These are phyloP conservation scores for Musa acuminata DNA, from an alignment of 176 grass and related monocot species.

Conservation along the genomic window DNA sequence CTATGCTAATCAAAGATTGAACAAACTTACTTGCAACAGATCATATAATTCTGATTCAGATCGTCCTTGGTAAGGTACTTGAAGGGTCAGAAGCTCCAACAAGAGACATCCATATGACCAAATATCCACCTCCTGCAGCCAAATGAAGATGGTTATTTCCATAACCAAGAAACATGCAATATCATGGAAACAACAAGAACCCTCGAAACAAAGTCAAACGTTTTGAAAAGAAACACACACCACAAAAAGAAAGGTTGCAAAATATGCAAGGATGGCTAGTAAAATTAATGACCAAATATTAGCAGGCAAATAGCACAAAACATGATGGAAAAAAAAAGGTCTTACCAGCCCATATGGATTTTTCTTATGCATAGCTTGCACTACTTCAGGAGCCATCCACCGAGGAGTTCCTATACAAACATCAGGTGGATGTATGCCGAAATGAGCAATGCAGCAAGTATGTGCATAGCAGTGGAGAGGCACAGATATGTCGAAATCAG, in stretches of 20 bases:
- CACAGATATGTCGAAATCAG: constrained; percentile 82
- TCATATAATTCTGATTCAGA: constrained; percentile 78
- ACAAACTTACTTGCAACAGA: constrained; percentile 44
- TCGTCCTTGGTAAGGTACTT: constrained; percentile 51
- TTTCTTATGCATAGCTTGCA: constrained; percentile 61
- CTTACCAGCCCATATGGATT: constrained; percentile 81
- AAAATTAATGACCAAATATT: neutral
- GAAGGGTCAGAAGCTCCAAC: constrained; percentile 86
- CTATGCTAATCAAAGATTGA: neutral
- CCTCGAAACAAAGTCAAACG: neutral
- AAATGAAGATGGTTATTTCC: neutral
- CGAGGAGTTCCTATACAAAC: constrained; percentile 84
- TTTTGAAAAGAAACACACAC: neutral
- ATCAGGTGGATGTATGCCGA: constrained; percentile 70
- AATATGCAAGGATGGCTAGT: neutral
- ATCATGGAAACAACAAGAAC: neutral
- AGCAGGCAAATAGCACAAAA: neutral
- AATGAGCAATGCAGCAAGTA: constrained; percentile 90
- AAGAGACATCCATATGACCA: constrained; percentile 96
- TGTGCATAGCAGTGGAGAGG: constrained; percentile 60
- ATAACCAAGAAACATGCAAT: too few relatives aligned
- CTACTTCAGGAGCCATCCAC: constrained; percentile 94
- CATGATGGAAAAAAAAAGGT: neutral
- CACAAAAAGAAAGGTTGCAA: neutral
- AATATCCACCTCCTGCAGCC: constrained; percentile 84